Evolutionary conservation across 805 yeast genomes (phyloP).

Genomic region (Monosporozyma aquatica): DNA sequence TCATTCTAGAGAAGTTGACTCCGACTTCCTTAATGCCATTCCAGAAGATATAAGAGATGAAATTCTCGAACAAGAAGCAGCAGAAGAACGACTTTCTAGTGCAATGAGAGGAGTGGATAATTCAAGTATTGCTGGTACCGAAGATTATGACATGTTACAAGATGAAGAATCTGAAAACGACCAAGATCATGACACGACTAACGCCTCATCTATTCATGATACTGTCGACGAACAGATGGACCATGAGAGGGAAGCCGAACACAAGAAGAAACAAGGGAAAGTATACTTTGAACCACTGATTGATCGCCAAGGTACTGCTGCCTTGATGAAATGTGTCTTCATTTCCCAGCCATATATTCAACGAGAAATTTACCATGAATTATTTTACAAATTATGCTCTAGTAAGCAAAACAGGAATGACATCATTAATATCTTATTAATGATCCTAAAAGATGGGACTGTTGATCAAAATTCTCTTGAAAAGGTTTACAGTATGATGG

Average conservation of each 20-base stretch:
- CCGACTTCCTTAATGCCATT: conserved; percentile 70
- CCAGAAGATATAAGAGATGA: conserved; percentile 61
- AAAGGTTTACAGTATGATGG: conserved; percentile 48
- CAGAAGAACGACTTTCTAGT: conserved; percentile 18
- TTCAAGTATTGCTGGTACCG: conserved; percentile 10
- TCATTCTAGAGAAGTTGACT: conserved; percentile 58
- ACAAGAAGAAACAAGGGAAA: conserved; percentile 7
- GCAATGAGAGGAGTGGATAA: conserved; percentile 3
- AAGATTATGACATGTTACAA: conserved; percentile 11
- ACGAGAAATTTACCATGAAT: conserved; percentile 54
- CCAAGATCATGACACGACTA: conserved; percentile 2
- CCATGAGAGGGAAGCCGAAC: conserved; percentile 3
- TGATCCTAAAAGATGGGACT: conserved; percentile 70
- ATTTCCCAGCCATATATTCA: conserved; percentile 58
- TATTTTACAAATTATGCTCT: conserved; percentile 58
- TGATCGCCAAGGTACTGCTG: conserved; percentile 67
- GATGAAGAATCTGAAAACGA: conserved; percentile 8
- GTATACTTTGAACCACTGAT: conserved; percentile 54
- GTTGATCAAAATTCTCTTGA: conserved; percentile 51
- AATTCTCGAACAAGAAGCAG: conserved; percentile 46
- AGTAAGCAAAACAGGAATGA: conserved; percentile 75
- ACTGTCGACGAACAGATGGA: conserved; percentile 10
- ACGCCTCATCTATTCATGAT: background rate
- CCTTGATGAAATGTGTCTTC: conserved; percentile 61
- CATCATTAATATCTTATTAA: conserved; percentile 55